Conservation (phyloP, 768 basidiomycete genomes). For the Trametes coccinea region DNA sequence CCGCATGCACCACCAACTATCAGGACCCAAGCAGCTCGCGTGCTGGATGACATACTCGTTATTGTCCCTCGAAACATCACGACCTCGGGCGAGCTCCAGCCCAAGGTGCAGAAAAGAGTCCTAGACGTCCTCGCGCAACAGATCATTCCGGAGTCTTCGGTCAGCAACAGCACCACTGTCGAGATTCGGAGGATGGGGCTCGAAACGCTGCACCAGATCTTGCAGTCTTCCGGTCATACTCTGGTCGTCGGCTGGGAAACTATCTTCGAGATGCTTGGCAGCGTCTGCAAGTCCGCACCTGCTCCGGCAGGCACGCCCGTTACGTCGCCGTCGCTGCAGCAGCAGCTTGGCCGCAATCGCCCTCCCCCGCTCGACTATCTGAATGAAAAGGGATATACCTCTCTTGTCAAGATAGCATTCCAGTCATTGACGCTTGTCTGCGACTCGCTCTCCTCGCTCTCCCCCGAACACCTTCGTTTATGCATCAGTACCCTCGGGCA, state of each 20-base stretch:
- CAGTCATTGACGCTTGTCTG: constrained; percentile 93
- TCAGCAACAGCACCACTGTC: constrained; percentile 53
- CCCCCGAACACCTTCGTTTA: constrained; percentile 76
- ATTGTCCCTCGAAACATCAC: constrained; percentile 73
- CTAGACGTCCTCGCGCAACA: constrained; percentile 85
- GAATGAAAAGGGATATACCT: constrained; percentile 67
- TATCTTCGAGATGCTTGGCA: constrained; percentile 89
- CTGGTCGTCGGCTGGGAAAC: constrained; percentile 91
- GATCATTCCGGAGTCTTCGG: constrained; percentile 48
- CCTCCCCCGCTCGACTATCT: constrained; percentile 56
- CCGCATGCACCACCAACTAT: constrained; percentile 70
- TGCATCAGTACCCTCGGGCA: constrained; percentile 91
- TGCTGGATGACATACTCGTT: constrained; percentile 81
- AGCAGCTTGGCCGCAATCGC: constrained; percentile 29
- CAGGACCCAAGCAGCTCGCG: constrained; percentile 85
- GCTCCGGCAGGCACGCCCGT: constrained; percentile 24
- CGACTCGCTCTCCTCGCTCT: constrained; percentile 84
- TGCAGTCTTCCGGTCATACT: constrained; percentile 90
- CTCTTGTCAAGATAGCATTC: constrained; percentile 89
- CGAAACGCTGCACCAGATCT: constrained; percentile 85
- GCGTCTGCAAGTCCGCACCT: constrained; percentile 71
- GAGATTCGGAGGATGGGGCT: constrained; percentile 88
- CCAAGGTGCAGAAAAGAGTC: constrained; percentile 75
- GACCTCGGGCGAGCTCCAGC: constrained; percentile 60
- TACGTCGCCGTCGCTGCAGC: neutral